phyloP scores from a whole-genome alignment of 331 rosid genomes.

The Cydonia oblonga region DNA sequence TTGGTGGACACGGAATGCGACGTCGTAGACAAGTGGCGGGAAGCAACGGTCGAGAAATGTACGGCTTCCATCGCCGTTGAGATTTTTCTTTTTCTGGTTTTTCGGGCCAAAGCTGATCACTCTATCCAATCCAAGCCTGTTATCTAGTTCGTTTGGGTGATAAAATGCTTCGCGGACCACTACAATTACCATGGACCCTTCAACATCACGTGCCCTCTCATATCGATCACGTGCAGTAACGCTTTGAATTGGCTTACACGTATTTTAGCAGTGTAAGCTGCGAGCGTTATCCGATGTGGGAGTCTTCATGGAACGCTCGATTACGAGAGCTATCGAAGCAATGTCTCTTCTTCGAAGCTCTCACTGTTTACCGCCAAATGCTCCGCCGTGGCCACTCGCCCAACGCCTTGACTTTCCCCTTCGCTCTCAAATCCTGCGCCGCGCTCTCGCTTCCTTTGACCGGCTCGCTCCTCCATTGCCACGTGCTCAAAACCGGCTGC shows the following conservation, averaged over 20 bases:
- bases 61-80: constrained; percentile 53
- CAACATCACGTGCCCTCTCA: neutral
- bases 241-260: neutral
- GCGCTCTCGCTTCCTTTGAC: constrained; percentile 46
- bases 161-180: neutral
- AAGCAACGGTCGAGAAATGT: constrained; percentile 46
- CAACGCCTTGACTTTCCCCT: constrained; percentile 71
- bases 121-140: neutral
- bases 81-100: neutral
- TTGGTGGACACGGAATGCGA: constrained; percentile 25
- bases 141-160: neutral
- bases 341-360: constrained; percentile 45
- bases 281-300: no score
- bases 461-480: constrained; percentile 62
- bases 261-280: no score
- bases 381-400: constrained; percentile 63
- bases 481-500: constrained; percentile 58
- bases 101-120: neutral
- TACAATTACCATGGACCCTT: neutral
- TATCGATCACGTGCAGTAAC: neutral
- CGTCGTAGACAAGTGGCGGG: constrained; percentile 55
- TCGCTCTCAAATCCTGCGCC: constrained; percentile 77
- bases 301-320: constrained; percentile 51
- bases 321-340: constrained; percentile 59
- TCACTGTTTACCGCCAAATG: constrained; percentile 56